These are phyloP conservation scores for Talaromyces amestolkiae DNA, from an alignment of 2,329 filamentous ascomycete genomes.

Conservation along the genomic window DNA sequence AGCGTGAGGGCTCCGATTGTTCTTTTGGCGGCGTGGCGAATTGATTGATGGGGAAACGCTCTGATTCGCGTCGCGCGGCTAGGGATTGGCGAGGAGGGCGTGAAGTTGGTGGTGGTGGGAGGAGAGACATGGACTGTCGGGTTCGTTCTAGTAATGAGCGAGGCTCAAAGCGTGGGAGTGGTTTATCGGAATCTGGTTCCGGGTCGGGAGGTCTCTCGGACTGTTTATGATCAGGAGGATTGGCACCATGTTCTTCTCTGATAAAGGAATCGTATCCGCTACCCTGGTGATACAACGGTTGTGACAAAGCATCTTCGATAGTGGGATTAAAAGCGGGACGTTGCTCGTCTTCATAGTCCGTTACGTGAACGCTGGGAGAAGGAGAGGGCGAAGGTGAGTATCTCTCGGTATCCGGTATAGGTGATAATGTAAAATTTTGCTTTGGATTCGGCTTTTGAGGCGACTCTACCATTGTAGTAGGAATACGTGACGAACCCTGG, in stretches of 20 bases:
- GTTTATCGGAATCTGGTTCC: constrained; percentile 21
- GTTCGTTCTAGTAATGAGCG: constrained; percentile 71
- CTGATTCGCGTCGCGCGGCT: constrained; percentile 29
- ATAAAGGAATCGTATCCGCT: neutral
- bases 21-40: constrained; percentile 53
- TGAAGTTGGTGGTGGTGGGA: constrained; percentile 37
- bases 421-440: constrained; percentile 6
- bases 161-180: constrained; percentile 24
- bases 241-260: neutral
- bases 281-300: neutral
- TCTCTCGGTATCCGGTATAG: constrained; percentile 14
- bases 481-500: neutral
- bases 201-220: neutral
- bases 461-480: neutral
- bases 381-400: constrained; percentile 3
- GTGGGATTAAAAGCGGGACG: neutral
- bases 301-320: neutral
- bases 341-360: constrained; percentile 1
- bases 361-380: constrained; percentile 15
- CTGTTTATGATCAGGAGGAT: neutral
- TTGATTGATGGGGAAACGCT: constrained; percentile 52
- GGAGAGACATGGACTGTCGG: constrained; percentile 71
- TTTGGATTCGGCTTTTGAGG: constrained; percentile 4
- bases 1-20: constrained; percentile 22
- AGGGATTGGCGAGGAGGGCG: constrained; percentile 24